Evolutionary conservation across 2,329 filamentous ascomycete genomes (phyloP), one percentile per base, ranked within the genome.

Genomic region (Scortechinia acanthostroma): DNA sequence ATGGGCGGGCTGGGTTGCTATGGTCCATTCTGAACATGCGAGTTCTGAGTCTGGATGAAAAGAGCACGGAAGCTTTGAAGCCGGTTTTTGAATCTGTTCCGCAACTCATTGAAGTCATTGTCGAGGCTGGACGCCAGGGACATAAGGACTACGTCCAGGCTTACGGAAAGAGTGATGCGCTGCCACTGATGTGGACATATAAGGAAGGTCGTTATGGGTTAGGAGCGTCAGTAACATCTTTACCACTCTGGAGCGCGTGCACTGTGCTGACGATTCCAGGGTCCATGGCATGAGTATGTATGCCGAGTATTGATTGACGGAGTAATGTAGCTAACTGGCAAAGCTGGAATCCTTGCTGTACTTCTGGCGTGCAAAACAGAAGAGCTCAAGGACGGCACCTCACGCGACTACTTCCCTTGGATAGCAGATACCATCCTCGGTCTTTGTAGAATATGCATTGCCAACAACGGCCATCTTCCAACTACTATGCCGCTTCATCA

Each of bases 171-270:
- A 42, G 55, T 23, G 51, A 56, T 23, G 54, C 58, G 4, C 51
- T 66, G 44, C 62, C 62, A 10, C 47, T 68, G 44, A 67, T 67
- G 63, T 68, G 64, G 56, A 50, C 54, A 14, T 67, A 62, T 59
- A 55, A 55, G 52, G 58, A 62, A 47, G 56, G 51, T 2, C 50
- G 58, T 43, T 65, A 61, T 46, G 55, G 55, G 35, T 52, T 64
- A 25, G 64, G 64, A 50, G 17, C 17, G 35, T 40, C 14, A 40
- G 35, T 40, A 33, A 42, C 45, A 21, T 35, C 14, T n/a, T n/a
- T n/a, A n/a, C n/a, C n/a, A n/a, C n/a, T n/a, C n/a, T n/a, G n/a
- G n/a, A n/a, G n/a, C n/a, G n/a, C n/a, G n/a, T n/a, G n/a, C n/a
- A n/a, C n/a, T n/a, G n/a, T n/a, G n/a, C n/a, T n/a, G n/a, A n/a